Base-by-base conservation (phyloP, 257 asterid species). In the Eustoma russellianum region DNA sequence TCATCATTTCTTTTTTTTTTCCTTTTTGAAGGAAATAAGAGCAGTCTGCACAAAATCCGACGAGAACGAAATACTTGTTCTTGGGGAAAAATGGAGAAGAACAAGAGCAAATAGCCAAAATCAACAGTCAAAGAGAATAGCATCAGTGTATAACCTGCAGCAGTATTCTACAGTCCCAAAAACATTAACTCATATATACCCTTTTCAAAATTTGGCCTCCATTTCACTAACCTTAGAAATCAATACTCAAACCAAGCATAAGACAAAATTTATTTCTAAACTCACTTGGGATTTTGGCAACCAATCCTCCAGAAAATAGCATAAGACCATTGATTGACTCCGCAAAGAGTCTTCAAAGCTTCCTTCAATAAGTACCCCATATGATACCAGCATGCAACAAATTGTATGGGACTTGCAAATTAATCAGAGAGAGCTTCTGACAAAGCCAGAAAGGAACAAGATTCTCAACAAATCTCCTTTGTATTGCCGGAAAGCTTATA, bases 251-350 rank as follows among this genome's bases (percentile, higher is more conserved):
- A 43, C 2, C 3, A 41, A 46, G 7, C 38, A 33, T 10, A 59
- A 0, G 40, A 48, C 2, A 46, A 48, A n/a, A 50, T 2, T 33
- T 40, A 55, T 59, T 13, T 56, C 13, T 7, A 47, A 63, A 74
- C 93, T 76, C 71, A 89, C 97, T 83, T 86, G 73, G 94, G 85
- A 57, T 89, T 86, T 71, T 81, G 93, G 83, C 76, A 79, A 72
- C 83, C 93, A 56, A 89, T 65, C 81, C 86, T 89, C 97, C 97
- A 89, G 71, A 86, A 83, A 86, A 81, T 93, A 67, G 97, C 97
- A 70, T 90, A 90, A 73, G 91, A 80, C 97, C 97, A 90, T 58
- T 80, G 90, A 59, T 86, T 79, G 56, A 90, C 84, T 57, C 96
- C 97, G 76, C 97, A 90, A 0, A 90, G 93, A 61, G 85, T 86